Evolutionary conservation across 1,284 basidiomycete species (phyloP), one percentile per base, ranked within the genome.

Genomic region (Ceratobasidium sp.): DNA sequence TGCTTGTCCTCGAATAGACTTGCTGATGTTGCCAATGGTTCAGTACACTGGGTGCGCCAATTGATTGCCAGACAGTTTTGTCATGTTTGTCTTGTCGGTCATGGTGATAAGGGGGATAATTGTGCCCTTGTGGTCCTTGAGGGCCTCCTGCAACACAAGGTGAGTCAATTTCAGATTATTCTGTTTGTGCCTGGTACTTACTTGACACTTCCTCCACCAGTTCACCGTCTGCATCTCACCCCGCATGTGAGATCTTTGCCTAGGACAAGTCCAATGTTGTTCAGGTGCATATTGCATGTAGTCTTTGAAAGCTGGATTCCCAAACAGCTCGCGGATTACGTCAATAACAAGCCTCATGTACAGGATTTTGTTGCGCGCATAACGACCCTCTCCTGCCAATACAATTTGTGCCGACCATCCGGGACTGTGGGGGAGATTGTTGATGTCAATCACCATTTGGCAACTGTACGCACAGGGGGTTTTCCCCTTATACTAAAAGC

Each of bases 21-120:
- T 80, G 44, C 59, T 26, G 38, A 80, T 79, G 59, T 80, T 80
- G 12, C 78, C 79, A 28, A 80, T 66, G 0, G 78, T 67, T 0
- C 79, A 0, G 66, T 80, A 80, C 4, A 80, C 76, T 0, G 78
- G 78, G 46, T 78, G 73, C 26, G 74, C 75, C 20, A 38, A 20
- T 40, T 78, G 79, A 17, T 77, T 64, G 1, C 78, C 71, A 2
- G 70, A 48, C 23, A 79, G 50, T 9, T 76, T 70, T 0, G 70
- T 74, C 28, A 80, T 67, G 1, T 68, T 2, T 13, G 78, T 80
- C 42, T 78, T 76, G 56, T 80, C 78, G 12, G 69, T 65, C 1
- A 78, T 65, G 15, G 78, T 17, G 6, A 80, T 79, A 0, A 80
- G 17, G 0, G 76, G 71, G 2, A 44, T 61, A 26, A 80, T 65